Evolutionary conservation across 495 filamentous ascomycete species (phyloP), one percentile per base, ranked within the genome.

Genomic region (Xylaria palmicola): DNA sequence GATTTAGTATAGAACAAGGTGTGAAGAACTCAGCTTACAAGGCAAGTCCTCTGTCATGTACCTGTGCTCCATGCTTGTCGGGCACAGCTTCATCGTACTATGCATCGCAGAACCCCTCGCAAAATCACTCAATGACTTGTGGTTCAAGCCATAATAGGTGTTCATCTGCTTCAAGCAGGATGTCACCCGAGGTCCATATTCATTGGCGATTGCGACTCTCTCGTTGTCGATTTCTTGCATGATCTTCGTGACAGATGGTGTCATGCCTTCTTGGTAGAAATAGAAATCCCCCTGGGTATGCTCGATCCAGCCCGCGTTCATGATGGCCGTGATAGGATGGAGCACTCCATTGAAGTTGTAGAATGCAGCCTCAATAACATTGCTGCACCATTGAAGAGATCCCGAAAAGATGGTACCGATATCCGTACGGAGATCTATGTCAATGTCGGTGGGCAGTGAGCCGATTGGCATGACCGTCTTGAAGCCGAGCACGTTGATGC

Each of bases 251-350:
- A 58, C 55, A 4, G 55, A 58, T 10, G 43, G 44, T 1, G 41
- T 58, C 55, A 58, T 58, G 19, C 55, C 55, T 49, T 58, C 41
- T 47, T 49, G 55, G 7, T 58, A 58, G 20, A 58, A 58, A 43
- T 48, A 58, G 22, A 58, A 58, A 10, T 58, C 55, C 19, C 55
- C 55, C 29, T 58, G 48, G 10, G 55, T 58, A n/a, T 58, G 40
- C 34, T 58, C 55, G 17, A 58, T 58, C 55, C 55, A 58, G 12
- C 55, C 55, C 12, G 55, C 43, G 13, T 58, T 58, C 55, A 58
- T 58, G 27, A 58, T 9, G 4, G 55, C 44, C 15, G 55, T 58
- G 20, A 58, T 39, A 0, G 55, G 55, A 7, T 58, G 55, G 8
- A 58, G 44, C 13, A 58, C 55, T 15, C 55, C 55, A n/a, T 58